These are phyloP conservation scores for Dichomitus squalens DNA, from an alignment of 1,284 basidiomycete species.

Conservation along the genomic window DNA sequence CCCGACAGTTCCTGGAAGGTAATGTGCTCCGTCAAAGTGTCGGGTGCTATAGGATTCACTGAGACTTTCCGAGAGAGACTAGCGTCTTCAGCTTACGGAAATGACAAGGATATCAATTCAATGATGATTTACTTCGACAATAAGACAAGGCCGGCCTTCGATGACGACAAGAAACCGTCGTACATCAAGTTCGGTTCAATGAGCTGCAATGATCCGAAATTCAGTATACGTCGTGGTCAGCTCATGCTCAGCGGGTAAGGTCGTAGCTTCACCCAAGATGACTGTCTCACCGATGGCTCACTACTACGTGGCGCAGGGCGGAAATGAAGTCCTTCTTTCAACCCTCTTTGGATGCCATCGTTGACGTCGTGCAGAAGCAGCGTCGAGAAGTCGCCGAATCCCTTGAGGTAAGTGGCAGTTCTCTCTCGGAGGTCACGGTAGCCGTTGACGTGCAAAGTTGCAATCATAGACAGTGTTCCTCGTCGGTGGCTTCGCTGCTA, in stretches of 20 bases:
- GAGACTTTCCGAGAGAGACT: conserved; percentile 34
- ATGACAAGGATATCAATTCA: conserved; percentile 35
- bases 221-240: conserved; percentile 44
- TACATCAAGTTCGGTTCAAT: conserved; percentile 46
- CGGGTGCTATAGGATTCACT: neutral
- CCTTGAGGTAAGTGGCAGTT: conserved; percentile 9
- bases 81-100: conserved; percentile 35
- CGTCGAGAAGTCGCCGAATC: neutral
- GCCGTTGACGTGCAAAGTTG: neutral
- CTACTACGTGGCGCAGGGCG: conserved; percentile 25
- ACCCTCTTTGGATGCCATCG: conserved; percentile 38
- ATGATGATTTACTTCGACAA: conserved; percentile 44
- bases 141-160: conserved; percentile 44
- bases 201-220: conserved; percentile 36
- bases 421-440: no score
- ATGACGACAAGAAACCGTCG: conserved; percentile 34
- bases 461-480: conserved; percentile 38
- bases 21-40: neutral
- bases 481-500: conserved; percentile 43
- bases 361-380: conserved; percentile 38
- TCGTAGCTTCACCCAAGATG: no score
- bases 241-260: conserved; percentile 43
- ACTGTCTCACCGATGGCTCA: no score
- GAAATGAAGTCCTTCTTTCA: conserved; percentile 44
- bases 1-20: conserved; percentile 35